Evolutionary conservation across 139 green algal genomes (phyloP), one percentile per base, ranked within the genome.

Genomic region (Chlorella ohadii): DNA sequence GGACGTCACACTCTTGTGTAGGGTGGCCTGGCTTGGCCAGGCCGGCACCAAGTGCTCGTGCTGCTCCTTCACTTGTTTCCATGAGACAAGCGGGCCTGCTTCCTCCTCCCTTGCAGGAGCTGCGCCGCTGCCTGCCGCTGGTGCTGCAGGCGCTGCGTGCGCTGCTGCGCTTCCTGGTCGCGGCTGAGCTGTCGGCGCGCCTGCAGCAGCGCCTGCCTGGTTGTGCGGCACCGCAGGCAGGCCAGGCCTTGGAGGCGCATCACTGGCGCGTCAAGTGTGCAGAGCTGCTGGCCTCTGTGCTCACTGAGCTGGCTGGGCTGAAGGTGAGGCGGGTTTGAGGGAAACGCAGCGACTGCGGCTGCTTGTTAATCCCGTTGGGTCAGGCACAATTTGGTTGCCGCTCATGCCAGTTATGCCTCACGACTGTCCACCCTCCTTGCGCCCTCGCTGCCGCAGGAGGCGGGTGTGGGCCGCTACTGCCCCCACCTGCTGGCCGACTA

Each of bases 401-500:
- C n/a, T n/a, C n/a, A n/a, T n/a, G n/a, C n/a, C 44, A 16, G 44
- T 11, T 55, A 11, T 6, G 6, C 7, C 44, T 55, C 44, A 55
- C 6, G 6, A 11, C 44, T 11, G 44, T 11, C 11, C 12, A 20
- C 51, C 15, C 15, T 13, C 15, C 12, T 22, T 20, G 51, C 51
- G 44, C 51, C 51, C 12, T 59, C 15, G 51, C 0, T 5, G 5
- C 22, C 44, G 72, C 76, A 82, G 76, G 76, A 82, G 12, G 76
- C 36, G 57, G 76, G 59, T 1, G 41, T 82, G 15, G 76, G 67
- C 25, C 57, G 78, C 55, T 90, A 90, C 79, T 87, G 84, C 82
- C 84, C 76, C 19, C 84, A 90, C 36, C 28, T 89, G n/a, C 82
- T 90, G 84, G 87, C 87, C 11, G 78, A 89, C 78, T 90, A 90